Evolutionary conservation across 2,329 filamentous ascomycete species (phyloP), one percentile per base, ranked within the genome.

Genomic region (Westerdykella sp.): DNA sequence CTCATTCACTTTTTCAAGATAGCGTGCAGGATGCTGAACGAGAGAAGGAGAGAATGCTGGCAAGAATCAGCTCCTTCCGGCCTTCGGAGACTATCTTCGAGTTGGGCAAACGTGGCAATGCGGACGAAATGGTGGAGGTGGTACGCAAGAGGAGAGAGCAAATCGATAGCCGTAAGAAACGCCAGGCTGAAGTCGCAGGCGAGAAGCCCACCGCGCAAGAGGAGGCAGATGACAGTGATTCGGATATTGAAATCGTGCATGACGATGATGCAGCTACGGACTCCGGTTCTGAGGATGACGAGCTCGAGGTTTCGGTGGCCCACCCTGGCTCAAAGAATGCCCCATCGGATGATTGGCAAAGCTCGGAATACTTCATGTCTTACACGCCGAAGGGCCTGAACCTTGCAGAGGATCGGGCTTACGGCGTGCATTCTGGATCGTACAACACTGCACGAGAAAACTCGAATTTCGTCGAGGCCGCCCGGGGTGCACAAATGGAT

Each of bases 11-110:
- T 1, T 97, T 97, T 61, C 83, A 56, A 39, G 63, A 70, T 34
- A 63, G 69, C 6, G 60, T 83, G 30, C 75, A 84, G 42, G 79
- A 84, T 40, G 78, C 77, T 1, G 76, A 80, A 43, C 72, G 78
- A 46, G 83, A 87, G 39, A 80, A 90, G 25, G 81, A 89, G 39
- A 82, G 85, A 40, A 95, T 98, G 87, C 73, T 98, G 23, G 87
- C 88, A 25, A 80, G 83, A 45, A 87, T 98, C 44, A 90, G 87
- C 56, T 84, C 85, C 2, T 98, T 93, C 70, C 81, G 87, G 55
- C 93, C 94, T 0, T 76, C 83, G 35, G 93, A 98, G 68, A 97
- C 91, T 0, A 87, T 98, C n/a, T 98, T 98, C 56, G 93, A 98
- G 67, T 83, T 96, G 49, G 85, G 86, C 6, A 81, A 84, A 54